Base-by-base conservation (phyloP, 2,329 filamentous ascomycete genomes). In the Xylariaceae sp. region DNA sequence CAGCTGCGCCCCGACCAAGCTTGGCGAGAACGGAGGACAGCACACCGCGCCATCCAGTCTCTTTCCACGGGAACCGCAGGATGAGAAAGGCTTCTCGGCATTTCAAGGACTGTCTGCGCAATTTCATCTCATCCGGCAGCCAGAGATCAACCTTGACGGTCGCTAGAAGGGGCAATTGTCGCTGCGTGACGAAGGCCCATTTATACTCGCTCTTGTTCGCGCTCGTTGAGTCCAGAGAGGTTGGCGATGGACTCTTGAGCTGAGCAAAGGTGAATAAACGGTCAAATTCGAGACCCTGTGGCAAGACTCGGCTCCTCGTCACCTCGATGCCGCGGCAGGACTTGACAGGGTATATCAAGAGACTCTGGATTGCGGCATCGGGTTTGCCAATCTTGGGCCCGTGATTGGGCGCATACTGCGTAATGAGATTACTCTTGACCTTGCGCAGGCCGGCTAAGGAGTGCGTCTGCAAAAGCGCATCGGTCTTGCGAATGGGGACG, bases 241-340 rank as follows among this genome's bases (percentile, higher is more conserved):
- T 66, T 3, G 73, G 70, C 48, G 74, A 75, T 29, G 70, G 68
- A 56, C 70, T 73, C 62, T 70, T 71, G 49, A 77, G 71, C 64
- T 91, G 85, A 2, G 86, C 89, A 62, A 96, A 88, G 38, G 82
- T 85, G 70, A 90, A 95, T 55, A 92, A 79, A 5, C 89, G 80
- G 66, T 96, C 90, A 64, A 85, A 86, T 62, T 85, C 78, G 45
- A 95, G 73, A 2, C 90, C 89, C 2, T 79, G 80, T 5, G 79
- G 70, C 37, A 88, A 67, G 14, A 93, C 75, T 43, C 79, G 76
- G 48, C 79, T 79, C 49, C 75, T 69, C 41, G 77, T 68, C 37
- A 95, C 66, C 67, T 93, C 88, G 44, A 95, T 81, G 22, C 85
- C 86, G 45, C 71, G 73, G 64, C 89, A 95, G 45, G 86, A 88